Evolutionary conservation across 2,329 filamentous ascomycete genomes (phyloP).

Genomic region (Waltergamsia citrina): DNA sequence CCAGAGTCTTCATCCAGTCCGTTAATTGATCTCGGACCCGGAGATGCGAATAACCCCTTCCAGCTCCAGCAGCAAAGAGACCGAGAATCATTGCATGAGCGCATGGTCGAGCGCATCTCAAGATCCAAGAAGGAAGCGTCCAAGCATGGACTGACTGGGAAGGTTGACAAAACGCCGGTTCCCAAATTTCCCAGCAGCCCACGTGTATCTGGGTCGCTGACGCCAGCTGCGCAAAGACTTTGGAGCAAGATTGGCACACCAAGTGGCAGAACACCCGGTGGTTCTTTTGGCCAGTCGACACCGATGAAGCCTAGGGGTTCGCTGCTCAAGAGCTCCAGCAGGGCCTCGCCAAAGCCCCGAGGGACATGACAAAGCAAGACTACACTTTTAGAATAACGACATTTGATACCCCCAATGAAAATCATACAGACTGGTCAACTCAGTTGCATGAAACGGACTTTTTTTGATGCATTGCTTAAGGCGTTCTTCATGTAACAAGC

Average conservation of each 20-base stretch:
- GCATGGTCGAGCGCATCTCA: conserved; percentile 76
- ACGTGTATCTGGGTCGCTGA: conserved; percentile 47
- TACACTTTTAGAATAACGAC: too few species aligned
- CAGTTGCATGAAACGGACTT: too few species aligned
- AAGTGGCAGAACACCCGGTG: conserved; percentile 18
- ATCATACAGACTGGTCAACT: too few species aligned
- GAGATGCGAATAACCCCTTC: conserved; percentile 68
- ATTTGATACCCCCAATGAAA: not conserved
- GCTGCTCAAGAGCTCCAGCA: conserved; percentile 22
- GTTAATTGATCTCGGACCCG: conserved; percentile 48
- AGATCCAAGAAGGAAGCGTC: conserved; percentile 58
- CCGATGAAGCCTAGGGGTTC: conserved; percentile 28
- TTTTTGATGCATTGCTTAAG: too few species aligned
- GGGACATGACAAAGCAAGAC: not conserved
- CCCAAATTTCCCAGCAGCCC: conserved; percentile 63
- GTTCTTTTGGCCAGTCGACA: conserved; percentile 24
- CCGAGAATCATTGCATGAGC: conserved; percentile 73
- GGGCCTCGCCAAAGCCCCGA: conserved; percentile 12
- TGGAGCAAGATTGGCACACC: conserved; percentile 51
- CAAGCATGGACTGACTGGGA: conserved; percentile 50
- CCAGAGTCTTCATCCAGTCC: conserved; percentile 16
- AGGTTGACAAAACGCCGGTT: conserved; percentile 48
- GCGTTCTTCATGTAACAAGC: too few species aligned
- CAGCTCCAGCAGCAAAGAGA: conserved; percentile 64
- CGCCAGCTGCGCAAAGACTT: conserved; percentile 64